Percentiles rank a stretch among this genome's conserved stretches.
phyloP scores from a whole-genome alignment of 2,329 filamentous ascomycete genomes.

The Alternaria brassicicola region DNA sequence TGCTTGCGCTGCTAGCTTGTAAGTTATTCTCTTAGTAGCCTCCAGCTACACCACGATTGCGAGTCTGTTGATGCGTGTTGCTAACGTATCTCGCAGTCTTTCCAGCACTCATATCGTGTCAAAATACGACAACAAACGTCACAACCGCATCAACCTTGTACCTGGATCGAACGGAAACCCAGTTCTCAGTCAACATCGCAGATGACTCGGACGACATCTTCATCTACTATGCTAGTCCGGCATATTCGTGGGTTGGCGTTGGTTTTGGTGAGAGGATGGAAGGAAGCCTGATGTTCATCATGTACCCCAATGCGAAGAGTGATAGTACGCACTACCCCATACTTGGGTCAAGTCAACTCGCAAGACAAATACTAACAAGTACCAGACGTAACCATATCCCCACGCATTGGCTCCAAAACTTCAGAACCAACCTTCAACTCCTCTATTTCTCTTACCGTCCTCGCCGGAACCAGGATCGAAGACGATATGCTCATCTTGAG shows the following conservation, averaged over 20 bases:
- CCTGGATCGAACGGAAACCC: slow-evolving; percentile 39
- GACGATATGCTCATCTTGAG: slow-evolving; percentile 48
- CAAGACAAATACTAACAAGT: slow-evolving; percentile 6
- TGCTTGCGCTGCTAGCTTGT: slow-evolving; percentile 20
- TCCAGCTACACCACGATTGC: neutral
- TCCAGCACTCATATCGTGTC: slow-evolving; percentile 18
- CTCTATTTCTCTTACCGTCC: slow-evolving; percentile 37
- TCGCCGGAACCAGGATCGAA: slow-evolving; percentile 39
- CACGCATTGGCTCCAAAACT: slow-evolving; percentile 43
- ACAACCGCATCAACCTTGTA: slow-evolving; percentile 43
- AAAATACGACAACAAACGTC: slow-evolving; percentile 18
- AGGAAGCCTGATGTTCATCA: slow-evolving; percentile 53
- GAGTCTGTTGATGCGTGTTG: neutral
- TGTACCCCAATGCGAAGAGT: slow-evolving; percentile 48
- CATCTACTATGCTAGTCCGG: slow-evolving; percentile 44
- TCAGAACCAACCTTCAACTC: slow-evolving; percentile 45
- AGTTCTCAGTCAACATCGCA: slow-evolving; percentile 45
- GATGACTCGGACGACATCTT: slow-evolving; percentile 43
- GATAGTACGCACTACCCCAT: slow-evolving; percentile 33
- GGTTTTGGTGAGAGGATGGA: slow-evolving; percentile 54
- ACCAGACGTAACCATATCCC: slow-evolving; percentile 47
- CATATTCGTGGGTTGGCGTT: slow-evolving; percentile 53
- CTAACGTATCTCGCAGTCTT: slow-evolving; percentile 21
- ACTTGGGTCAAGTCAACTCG: neutral
- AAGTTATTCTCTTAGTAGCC: slow-evolving; percentile 1